phyloP scores from a whole-genome alignment of 495 filamentous ascomycete genomes.

The Aspergillus saccharolyticus region DNA sequence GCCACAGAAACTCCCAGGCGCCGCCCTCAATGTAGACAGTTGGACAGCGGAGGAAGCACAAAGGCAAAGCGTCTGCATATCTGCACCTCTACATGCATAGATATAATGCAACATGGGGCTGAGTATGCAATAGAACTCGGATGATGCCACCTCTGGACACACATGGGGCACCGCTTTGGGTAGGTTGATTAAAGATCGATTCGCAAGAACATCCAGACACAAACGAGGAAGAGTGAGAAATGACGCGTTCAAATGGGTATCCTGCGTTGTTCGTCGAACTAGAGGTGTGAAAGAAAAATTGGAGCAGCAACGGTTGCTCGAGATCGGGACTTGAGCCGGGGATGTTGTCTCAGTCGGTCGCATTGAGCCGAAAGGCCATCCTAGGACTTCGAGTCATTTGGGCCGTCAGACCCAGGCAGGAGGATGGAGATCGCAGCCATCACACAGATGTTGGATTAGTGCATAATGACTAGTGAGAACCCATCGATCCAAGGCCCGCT shows the following conservation, averaged over 20 bases:
- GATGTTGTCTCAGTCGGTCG: neutral
- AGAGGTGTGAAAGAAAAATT: neutral
- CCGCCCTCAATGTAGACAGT: constrained; percentile 9
- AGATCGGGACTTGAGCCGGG: neutral
- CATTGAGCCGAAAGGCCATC: neutral
- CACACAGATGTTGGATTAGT: constrained; percentile 32
- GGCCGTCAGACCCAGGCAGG: neutral
- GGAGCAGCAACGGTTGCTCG: neutral
- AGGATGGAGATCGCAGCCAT: neutral
- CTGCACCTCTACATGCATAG: neutral
- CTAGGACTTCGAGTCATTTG: neutral
- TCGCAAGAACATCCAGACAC: neutral
- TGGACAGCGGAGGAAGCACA: neutral
- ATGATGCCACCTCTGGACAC: neutral
- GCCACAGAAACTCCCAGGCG: constrained; percentile 9
- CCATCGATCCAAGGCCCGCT: constrained; percentile 81
- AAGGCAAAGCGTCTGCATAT: neutral
- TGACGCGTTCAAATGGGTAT: neutral
- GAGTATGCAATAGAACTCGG: neutral
- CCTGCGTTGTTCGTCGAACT: neutral
- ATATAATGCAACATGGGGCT: neutral
- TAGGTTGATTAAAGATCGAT: neutral
- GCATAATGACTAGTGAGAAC: constrained; percentile 79
- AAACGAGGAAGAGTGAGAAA: neutral
- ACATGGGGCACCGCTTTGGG: neutral